Conservation (phyloP, 495 filamentous ascomycete genomes). For the Daldinia loculata region DNA sequence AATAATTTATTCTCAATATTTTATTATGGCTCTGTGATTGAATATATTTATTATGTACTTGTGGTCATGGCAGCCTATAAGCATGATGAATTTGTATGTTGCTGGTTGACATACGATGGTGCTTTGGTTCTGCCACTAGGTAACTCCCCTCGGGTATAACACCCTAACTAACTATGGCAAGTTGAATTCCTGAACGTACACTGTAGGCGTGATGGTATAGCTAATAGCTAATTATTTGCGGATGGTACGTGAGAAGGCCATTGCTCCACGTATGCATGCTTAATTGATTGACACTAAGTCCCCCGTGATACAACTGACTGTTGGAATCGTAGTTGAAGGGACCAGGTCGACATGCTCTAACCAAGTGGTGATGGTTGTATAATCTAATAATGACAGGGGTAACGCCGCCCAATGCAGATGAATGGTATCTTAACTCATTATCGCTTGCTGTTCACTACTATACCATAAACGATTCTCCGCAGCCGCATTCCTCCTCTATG, state of each 20-base stretch:
- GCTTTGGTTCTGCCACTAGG: neutral
- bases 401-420: slow-evolving; percentile 39
- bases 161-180: neutral
- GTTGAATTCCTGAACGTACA: neutral
- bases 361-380: slow-evolving; percentile 9
- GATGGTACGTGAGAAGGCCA: neutral
- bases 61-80: no score
- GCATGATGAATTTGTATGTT: no score
- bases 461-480: slow-evolving; percentile 97
- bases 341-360: neutral
- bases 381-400: slow-evolving; percentile 12
- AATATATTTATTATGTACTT: no score
- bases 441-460: slow-evolving; percentile 38
- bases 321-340: neutral
- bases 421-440: slow-evolving; percentile 34
- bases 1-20: no score
- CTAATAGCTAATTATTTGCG: neutral
- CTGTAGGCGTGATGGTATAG: neutral
- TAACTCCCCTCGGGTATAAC: neutral
- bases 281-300: neutral
- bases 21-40: no score
- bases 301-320: neutral
- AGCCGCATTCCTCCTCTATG: slow-evolving; percentile 94
- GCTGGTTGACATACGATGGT: neutral
- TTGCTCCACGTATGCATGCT: neutral